Evolutionary conservation across 2,329 filamentous ascomycete genomes (phyloP).

Genomic region (Fonsecaea multimorphosa): DNA sequence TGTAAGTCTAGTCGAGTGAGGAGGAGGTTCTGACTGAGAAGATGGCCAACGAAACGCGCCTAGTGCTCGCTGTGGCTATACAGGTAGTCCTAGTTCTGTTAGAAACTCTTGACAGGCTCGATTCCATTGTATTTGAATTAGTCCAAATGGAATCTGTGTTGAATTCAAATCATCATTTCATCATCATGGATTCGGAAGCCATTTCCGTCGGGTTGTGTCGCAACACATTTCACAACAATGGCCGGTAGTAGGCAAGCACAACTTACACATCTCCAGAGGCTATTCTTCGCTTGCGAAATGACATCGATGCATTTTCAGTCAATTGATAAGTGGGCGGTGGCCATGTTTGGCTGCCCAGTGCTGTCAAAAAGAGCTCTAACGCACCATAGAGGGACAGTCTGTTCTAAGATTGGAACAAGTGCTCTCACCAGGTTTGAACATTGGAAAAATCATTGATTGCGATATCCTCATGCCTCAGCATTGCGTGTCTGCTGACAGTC

Average conservation of each 20-base stretch:
- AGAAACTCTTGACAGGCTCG: neutral
- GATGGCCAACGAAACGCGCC: neutral
- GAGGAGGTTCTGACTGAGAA: neutral
- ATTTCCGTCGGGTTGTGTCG: neutral
- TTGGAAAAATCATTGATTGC: neutral
- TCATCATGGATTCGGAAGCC: constrained; percentile 7
- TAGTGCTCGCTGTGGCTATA: neutral
- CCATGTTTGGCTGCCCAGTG: neutral
- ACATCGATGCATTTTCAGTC: neutral
- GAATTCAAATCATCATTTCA: constrained; percentile 5
- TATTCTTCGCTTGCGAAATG: neutral
- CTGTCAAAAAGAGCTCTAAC: neutral
- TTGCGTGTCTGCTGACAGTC: neutral
- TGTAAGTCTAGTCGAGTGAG: neutral
- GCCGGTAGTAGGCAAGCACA: neutral
- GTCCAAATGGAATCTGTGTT: neutral
- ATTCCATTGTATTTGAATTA: neutral
- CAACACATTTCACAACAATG: neutral
- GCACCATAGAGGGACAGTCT: neutral
- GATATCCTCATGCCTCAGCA: neutral
- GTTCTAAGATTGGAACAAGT: neutral
- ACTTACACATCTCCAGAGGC: neutral
- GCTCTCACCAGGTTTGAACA: neutral
- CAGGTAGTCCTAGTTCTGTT: neutral
- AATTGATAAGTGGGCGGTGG: neutral